Conservation (phyloP, 345 rosid genomes). For the Eucalyptus victrix region DNA sequence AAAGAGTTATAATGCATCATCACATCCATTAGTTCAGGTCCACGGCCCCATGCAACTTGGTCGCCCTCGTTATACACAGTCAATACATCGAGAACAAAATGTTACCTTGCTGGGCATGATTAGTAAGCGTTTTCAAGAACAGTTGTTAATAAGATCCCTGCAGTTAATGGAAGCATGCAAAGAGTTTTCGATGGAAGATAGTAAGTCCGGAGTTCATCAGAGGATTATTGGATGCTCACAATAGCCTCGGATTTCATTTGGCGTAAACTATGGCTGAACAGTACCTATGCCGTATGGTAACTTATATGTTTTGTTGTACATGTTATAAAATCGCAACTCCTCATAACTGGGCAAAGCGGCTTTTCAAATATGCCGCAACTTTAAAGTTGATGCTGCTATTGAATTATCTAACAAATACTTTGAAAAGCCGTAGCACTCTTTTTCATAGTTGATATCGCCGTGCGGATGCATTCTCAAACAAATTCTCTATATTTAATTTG, state of each 20-base stretch:
- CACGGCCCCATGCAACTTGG: neutral
- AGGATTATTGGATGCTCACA: neutral
- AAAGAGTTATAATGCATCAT: neutral
- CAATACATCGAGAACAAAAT: neutral
- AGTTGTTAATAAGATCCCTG: neutral
- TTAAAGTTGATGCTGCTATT: neutral
- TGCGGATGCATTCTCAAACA: neutral
- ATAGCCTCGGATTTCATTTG: neutral
- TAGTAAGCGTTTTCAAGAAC: neutral
- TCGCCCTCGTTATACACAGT: neutral
- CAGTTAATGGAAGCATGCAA: neutral
- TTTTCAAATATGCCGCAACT: neutral
- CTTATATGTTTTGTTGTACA: neutral
- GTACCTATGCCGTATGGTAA: fast-evolving
- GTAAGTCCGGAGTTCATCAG: neutral
- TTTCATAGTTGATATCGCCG: neutral
- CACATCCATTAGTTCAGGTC: neutral
- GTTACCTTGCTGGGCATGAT: neutral
- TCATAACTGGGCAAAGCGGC: neutral
- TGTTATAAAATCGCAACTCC: neutral
- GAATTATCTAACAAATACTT: neutral
- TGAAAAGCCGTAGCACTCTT: neutral
- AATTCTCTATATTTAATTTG: neutral
- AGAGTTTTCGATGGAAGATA: neutral
- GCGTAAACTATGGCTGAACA: neutral